Percentiles rank a stretch among this genome's conserved stretches.
These are phyloP conservation scores for Claviceps arundinis DNA, from an alignment of 2,329 filamentous ascomycete genomes.

Conservation along the genomic window DNA sequence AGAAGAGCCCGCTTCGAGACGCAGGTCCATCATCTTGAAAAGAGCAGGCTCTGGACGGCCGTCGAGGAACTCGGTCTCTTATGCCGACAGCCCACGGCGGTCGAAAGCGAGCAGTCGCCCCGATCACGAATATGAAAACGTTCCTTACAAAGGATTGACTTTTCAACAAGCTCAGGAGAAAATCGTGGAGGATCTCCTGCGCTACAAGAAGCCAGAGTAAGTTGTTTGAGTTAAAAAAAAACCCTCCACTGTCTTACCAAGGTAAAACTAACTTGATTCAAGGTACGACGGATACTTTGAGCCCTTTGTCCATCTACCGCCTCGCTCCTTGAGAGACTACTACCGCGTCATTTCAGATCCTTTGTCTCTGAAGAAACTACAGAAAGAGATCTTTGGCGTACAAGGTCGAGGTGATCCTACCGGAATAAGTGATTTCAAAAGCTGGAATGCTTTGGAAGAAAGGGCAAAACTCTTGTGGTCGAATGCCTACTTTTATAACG, in stretches of 20 bases:
- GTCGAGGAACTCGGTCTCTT: constrained; percentile 20
- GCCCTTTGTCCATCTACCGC: constrained; percentile 67
- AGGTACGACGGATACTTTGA: constrained; percentile 58
- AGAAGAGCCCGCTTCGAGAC: constrained; percentile 19
- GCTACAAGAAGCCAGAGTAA: constrained; percentile 53
- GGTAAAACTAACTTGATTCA: constrained; percentile 15
- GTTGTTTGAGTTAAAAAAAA: constrained; percentile 9
- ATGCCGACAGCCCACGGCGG: constrained; percentile 19
- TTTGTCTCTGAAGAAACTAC: constrained; percentile 61
- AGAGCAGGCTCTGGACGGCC: constrained; percentile 21
- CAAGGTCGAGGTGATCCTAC: constrained; percentile 54
- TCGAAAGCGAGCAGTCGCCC: constrained; percentile 28
- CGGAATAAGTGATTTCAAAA: constrained; percentile 57
- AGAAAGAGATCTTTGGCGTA: constrained; percentile 63
- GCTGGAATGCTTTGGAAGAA: constrained; percentile 70
- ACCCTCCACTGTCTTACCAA: too few species aligned
- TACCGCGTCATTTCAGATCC: constrained; percentile 74
- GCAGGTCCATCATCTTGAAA: constrained; percentile 27
- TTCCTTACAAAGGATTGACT: constrained; percentile 55
- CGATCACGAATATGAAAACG: constrained; percentile 39
- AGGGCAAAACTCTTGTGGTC: constrained; percentile 72
- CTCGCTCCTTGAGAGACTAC: constrained; percentile 68
- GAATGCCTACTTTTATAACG: constrained; percentile 82
- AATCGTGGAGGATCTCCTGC: constrained; percentile 62
- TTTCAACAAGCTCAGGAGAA: constrained; percentile 84